Evolutionary conservation across 768 basidiomycete species (phyloP), one percentile per base, ranked within the genome.

Genomic region (Boletus rufocinnamomeus): DNA sequence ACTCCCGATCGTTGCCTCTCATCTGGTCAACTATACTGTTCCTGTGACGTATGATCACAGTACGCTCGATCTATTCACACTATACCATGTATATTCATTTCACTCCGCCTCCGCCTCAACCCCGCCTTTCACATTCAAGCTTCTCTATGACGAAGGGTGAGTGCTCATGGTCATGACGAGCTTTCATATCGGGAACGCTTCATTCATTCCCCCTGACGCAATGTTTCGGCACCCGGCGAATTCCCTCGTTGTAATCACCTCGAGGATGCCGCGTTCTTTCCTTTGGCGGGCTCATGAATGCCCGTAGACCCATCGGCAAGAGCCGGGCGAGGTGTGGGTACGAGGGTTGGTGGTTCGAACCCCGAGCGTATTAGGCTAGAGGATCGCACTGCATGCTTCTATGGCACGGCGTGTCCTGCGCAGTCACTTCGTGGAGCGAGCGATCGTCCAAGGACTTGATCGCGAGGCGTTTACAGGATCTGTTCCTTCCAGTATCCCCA

Each of bases 241-340:
- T 40, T 46, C 57, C 35, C 54, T 66, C 21, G 50, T 46, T 69
- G 61, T 71, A 69, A 71, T 71, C 68, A 72, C 67, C 69, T 72
- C 61, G 66, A 63, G 70, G 67, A 61, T 6, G 17, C 63, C 66
- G 65, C 70, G 53, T 70, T 65, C 63, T 41, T 60, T 45, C 57
- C 56, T 52, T 48, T 57, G 30, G 45, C 27, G 48, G 30, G 34
- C 52, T 50, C 25, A 35, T 50, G 51, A 34, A 43, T 47, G 59
- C 23, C 52, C 41, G n/a, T 45, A 17, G 53, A 28, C 34, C 38
- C 13, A 21, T 17, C 38, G 41, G 50, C 25, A 34, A 46, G 49
- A 30, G 9, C 56, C 50, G 64, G 49, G 17, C 9, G 40, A 21
- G 35, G 19, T 41, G 59, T 68, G 63, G 64, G 64, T 57, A 38